Evolutionary conservation across 139 green algal genomes (phyloP).

Genomic region (Chlamydomonas eustigma): DNA sequence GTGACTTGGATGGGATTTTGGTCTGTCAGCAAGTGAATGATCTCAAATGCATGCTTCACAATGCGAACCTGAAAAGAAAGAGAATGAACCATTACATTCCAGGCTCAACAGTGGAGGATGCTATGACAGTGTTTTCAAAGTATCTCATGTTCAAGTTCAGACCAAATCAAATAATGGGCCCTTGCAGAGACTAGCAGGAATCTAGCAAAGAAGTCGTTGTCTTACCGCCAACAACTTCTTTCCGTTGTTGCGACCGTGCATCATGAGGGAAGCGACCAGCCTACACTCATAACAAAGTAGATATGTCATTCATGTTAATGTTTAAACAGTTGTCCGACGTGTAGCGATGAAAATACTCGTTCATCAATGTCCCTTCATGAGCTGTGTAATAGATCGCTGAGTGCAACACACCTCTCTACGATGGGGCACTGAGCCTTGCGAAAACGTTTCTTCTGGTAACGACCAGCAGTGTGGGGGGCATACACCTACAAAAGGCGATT

Average conservation of each 20-base stretch:
- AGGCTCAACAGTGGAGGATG: too few relatives aligned
- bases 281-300: conserved; percentile 56
- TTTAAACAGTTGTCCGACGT: too few relatives aligned
- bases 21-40: conserved; percentile 98
- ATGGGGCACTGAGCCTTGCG: conserved; percentile 99
- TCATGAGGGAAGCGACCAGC: conserved; percentile 94
- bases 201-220: too few relatives aligned
- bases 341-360: too few relatives aligned
- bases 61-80: conserved; percentile 78
- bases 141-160: too few relatives aligned
- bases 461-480: conserved; percentile 95
- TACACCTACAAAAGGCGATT: conserved; percentile 44
- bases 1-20: conserved; percentile 96
- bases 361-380: too few relatives aligned
- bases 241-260: conserved; percentile 99
- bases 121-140: too few relatives aligned
- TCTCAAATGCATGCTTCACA: conserved; percentile 96
- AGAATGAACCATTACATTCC: too few relatives aligned
- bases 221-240: conserved; percentile 98
- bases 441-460: conserved; percentile 98
- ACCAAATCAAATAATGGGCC: too few relatives aligned
- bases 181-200: too few relatives aligned
- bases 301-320: too few relatives aligned
- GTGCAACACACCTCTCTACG: conserved; percentile 93
- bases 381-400: too few relatives aligned